Conservation (phyloP, 139 green algal genomes). For the Yamagishiella unicocca region DNA sequence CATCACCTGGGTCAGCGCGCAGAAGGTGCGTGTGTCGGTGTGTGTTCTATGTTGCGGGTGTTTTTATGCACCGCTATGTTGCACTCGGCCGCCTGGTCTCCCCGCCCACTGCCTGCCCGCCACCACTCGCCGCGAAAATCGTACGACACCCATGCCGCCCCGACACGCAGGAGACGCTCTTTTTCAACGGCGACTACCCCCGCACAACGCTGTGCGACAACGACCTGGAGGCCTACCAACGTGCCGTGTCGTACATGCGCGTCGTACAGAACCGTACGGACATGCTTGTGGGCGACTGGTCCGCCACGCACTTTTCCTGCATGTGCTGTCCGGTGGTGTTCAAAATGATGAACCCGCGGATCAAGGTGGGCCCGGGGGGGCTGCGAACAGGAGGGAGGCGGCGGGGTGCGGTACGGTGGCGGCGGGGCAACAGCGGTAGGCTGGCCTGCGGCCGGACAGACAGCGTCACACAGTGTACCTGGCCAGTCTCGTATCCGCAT, state of each 20-base stretch:
- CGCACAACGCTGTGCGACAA: constrained; percentile 8
- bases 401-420: too few species aligned
- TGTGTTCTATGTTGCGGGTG: not conserved
- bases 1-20: not conserved
- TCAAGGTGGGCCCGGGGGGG: constrained; percentile 1
- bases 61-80: not conserved
- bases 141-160: too few species aligned
- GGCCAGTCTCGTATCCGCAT: too few species aligned
- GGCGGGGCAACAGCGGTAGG: too few species aligned
- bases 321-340: constrained; percentile 11
- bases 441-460: too few species aligned
- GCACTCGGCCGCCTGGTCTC: not conserved
- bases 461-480: too few species aligned
- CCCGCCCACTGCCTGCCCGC: not conserved
- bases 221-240: not conserved
- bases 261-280: not conserved
- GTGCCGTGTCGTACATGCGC: not conserved
- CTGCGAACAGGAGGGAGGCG: too few species aligned
- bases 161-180: constrained; percentile 25
- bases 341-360: not conserved
- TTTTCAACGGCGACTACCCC: not conserved
- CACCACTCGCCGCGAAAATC: too few species aligned
- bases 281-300: constrained; percentile 26
- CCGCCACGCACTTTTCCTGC: constrained; percentile 12
- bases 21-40: not conserved